Conservation (phyloP, 1,284 basidiomycete genomes). For the Rhizoctonia solani region DNA sequence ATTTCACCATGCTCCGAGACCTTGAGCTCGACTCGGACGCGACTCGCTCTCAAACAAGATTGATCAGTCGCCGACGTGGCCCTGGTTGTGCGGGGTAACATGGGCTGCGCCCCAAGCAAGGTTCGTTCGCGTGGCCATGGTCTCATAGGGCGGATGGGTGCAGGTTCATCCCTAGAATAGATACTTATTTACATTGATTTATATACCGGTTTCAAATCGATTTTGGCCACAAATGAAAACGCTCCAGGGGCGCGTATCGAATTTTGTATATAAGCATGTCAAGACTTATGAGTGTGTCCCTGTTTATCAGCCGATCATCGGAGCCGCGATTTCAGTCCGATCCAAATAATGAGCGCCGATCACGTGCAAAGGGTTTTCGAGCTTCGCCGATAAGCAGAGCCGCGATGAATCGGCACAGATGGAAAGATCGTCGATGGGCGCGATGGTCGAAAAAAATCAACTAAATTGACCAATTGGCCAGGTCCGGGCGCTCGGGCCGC, state of each 20-base stretch:
- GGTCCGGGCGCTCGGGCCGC: neutral
- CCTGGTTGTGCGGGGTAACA: too few relatives aligned
- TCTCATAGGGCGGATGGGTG: too few relatives aligned
- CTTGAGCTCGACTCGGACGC: neutral
- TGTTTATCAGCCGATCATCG: neutral
- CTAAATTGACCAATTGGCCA: neutral
- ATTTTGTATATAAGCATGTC: neutral
- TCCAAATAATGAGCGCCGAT: neutral
- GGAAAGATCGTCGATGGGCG: conserved; percentile 25
- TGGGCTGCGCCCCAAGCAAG: too few relatives aligned
- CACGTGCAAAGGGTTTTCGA: neutral
- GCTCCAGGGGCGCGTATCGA: neutral
- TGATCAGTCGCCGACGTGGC: too few relatives aligned
- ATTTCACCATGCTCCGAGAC: neutral
- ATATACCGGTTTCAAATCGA: neutral
- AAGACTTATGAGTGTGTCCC: too few relatives aligned
- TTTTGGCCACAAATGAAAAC: neutral
- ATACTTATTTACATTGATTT: neutral
- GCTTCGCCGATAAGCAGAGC: conserved; percentile 32
- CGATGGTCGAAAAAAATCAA: neutral
- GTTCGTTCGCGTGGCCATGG: too few relatives aligned
- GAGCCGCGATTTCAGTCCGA: neutral
- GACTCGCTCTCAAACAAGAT: neutral
- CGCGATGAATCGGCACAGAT: conserved; percentile 28
- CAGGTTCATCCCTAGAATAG: too few relatives aligned